These are phyloP conservation scores for Bacterosira constricta DNA, from an alignment of 108 stramenopile genomes.

Conservation along the genomic window DNA sequence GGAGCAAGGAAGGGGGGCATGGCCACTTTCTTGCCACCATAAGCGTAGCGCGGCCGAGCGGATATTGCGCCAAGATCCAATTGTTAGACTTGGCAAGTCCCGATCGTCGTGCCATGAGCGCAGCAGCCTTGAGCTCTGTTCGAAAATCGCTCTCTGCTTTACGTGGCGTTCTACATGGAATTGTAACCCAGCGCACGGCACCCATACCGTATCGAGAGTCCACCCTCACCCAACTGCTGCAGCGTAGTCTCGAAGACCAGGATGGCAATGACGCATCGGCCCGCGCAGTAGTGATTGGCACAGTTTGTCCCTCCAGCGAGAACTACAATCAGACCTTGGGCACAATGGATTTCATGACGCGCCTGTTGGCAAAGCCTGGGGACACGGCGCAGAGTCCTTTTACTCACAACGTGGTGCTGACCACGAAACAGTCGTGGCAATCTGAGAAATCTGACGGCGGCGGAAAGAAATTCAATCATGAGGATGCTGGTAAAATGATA, in stretches of 20 bases:
- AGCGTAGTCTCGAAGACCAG: constrained; percentile 60
- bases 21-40: constrained; percentile 63
- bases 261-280: constrained; percentile 8
- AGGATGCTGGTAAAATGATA: neutral
- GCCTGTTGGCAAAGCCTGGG: constrained; percentile 55
- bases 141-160: constrained; percentile 61
- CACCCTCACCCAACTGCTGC: constrained; percentile 76
- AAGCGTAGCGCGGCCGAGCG: neutral
- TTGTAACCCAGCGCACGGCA: constrained; percentile 18
- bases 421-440: neutral
- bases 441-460: neutral
- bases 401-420: neutral
- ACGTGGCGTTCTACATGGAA: constrained; percentile 53
- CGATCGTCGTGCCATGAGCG: constrained; percentile 28
- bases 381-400: constrained; percentile 64
- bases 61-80: constrained; percentile 28
- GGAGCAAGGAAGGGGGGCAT: constrained; percentile 48
- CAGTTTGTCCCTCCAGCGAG: constrained; percentile 53
- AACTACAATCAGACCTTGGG: constrained; percentile 65
- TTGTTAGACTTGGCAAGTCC: constrained; percentile 58
- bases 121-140: constrained; percentile 29
- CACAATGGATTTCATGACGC: constrained; percentile 67
- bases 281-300: constrained; percentile 63
- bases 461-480: neutral
- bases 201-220: constrained; percentile 69